A percentile compares a stretch with the other conserved stretches of the same genome.
These are phyloP conservation scores for Papilionanthe hybrid DNA, from an alignment of 116 monocot genomes.

Conservation along the genomic window DNA sequence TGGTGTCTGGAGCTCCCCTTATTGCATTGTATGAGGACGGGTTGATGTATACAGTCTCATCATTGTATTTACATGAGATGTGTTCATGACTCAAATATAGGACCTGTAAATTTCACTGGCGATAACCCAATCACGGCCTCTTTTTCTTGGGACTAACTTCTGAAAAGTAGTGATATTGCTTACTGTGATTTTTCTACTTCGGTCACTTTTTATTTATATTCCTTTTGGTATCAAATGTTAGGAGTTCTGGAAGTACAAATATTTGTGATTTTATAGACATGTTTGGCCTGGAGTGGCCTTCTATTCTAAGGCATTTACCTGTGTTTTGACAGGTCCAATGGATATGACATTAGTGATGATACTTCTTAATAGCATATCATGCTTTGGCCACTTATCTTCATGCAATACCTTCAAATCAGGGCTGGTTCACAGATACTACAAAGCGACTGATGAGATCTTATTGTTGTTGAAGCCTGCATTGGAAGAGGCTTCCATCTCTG, in stretches of 20 bases:
- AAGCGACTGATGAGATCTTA: constrained; percentile 51
- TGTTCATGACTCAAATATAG: no score
- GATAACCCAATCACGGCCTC: no score
- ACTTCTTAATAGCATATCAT: constrained; percentile 40
- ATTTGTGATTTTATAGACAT: neutral
- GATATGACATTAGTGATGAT: constrained; percentile 36
- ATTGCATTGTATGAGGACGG: no score
- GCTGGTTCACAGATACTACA: constrained; percentile 56
- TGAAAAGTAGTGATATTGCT: no score
- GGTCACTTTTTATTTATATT: neutral
- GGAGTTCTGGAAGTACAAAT: neutral
- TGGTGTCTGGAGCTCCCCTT: no score
- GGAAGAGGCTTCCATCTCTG: constrained; percentile 30
- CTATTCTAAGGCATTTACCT: neutral
- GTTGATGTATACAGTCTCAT: no score
- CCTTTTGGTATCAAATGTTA: neutral
- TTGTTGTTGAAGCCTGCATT: constrained; percentile 43
- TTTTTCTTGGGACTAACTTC: no score
- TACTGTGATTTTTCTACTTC: neutral
- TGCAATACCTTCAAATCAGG: constrained; percentile 27
- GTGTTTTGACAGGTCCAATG: constrained; percentile 41
- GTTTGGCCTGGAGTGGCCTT: neutral
- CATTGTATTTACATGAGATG: no score
- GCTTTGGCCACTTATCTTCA: constrained; percentile 43
- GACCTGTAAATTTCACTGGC: no score